A percentile compares a stretch with the other conserved stretches of the same genome.
These are phyloP conservation scores for Fusarium clavum DNA, from an alignment of 2,329 filamentous ascomycete genomes.

Conservation along the genomic window DNA sequence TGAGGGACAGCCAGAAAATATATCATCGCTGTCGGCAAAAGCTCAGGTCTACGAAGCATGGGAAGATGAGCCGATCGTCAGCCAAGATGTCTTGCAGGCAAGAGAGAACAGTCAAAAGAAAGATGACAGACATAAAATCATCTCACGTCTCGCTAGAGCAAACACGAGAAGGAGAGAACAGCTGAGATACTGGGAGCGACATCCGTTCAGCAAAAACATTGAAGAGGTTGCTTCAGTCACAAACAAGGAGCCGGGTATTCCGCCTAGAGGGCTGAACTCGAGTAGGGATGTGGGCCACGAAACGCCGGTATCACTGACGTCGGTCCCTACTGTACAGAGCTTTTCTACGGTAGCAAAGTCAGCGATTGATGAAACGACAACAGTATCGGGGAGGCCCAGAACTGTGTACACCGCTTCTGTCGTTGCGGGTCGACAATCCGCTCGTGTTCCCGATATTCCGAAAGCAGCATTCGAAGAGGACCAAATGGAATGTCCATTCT, in stretches of 20 bases:
- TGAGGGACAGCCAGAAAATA: too few species aligned
- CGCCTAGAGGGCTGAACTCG: rapidly evolving
- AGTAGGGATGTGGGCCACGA: too few species aligned
- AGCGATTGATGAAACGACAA: rapidly evolving
- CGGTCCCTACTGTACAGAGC: background rate
- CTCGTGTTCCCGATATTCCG: background rate
- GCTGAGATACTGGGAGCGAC: background rate
- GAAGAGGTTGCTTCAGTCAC: background rate
- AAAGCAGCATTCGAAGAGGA: rapidly evolving
- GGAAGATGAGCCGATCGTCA: background rate
- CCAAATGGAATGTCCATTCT: background rate
- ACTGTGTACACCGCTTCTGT: background rate
- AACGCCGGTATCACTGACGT: background rate
- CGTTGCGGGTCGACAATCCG: background rate
- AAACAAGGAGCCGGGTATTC: rapidly evolving
- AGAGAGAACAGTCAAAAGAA: rapidly evolving
- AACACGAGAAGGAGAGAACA: background rate
- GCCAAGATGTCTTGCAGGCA: rapidly evolving
- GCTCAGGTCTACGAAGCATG: background rate
- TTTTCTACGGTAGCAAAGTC: background rate
- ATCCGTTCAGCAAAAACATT: rapidly evolving
- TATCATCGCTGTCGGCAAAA: too few species aligned
- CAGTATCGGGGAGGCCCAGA: rapidly evolving
- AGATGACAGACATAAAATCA: rapidly evolving
- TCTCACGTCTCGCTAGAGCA: background rate